Evolutionary conservation across 2,329 filamentous ascomycete species (phyloP).

Genomic region (Calonectria naviculata): DNA sequence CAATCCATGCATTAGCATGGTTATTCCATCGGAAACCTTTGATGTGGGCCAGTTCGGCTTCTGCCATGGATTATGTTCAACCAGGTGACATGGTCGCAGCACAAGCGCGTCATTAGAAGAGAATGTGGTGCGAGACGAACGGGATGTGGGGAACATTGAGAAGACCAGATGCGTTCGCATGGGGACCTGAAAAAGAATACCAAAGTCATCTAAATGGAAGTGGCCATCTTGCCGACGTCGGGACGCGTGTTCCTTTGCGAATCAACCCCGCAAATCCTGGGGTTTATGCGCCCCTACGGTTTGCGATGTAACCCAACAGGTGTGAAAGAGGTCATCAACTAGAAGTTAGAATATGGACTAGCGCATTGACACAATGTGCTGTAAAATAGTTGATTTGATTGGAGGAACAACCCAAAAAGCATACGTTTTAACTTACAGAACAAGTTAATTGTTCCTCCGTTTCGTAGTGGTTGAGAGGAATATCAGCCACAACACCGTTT

Average conservation of each 20-base stretch:
- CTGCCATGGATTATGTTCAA: not conserved
- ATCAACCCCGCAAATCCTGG: conserved; percentile 8
- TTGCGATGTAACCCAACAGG: not conserved
- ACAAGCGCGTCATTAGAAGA: not conserved
- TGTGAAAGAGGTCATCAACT: not conserved
- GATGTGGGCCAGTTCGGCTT: not conserved
- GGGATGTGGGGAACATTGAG: not conserved
- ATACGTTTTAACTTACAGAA: not conserved
- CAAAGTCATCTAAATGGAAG: not conserved
- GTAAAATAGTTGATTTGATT: not conserved
- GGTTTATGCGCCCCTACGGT: not conserved
- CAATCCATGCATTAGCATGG: no score
- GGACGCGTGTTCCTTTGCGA: conserved; percentile 8
- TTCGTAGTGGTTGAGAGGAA: not conserved
- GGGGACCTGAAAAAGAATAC: not conserved
- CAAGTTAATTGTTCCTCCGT: not conserved
- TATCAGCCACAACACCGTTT: not conserved
- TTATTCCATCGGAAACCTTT: not conserved
- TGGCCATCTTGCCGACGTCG: not conserved
- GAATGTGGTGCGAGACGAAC: not conserved
- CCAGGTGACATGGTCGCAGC: not conserved
- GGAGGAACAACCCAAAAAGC: not conserved
- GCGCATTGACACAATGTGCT: no score
- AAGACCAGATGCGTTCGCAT: not conserved
- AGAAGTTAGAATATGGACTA: not conserved